phyloP scores from a whole-genome alignment of 441 rosid genomes.

The Gossypium lobatum region DNA sequence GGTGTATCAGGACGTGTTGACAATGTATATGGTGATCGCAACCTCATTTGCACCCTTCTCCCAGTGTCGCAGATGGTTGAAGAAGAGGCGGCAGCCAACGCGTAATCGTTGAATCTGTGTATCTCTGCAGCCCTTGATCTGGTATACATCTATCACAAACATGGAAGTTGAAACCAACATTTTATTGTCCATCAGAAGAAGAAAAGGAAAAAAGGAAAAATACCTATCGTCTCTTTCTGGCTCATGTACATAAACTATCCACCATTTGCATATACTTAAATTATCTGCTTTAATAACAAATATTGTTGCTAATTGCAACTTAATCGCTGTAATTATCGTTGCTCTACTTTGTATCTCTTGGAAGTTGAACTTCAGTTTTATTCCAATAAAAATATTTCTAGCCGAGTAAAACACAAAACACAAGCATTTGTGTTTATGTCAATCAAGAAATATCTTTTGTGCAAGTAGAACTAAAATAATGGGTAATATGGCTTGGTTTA shows the following conservation, averaged over 20 bases:
- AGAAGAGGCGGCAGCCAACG: constrained; percentile 82
- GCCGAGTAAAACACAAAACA: neutral
- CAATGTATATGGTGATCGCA: constrained; percentile 94
- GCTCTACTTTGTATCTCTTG: neutral
- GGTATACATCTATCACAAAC: neutral
- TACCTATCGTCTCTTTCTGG: neutral
- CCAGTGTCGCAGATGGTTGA: constrained; percentile 54
- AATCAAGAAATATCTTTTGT: neutral
- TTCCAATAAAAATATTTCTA: neutral
- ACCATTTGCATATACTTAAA: constrained; percentile 15
- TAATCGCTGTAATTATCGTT: constrained; percentile 22
- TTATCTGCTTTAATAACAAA: constrained; percentile 19
- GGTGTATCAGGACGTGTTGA: constrained; percentile 70
- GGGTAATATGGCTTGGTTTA: too few relatives aligned
- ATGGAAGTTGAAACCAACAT: constrained; percentile 7
- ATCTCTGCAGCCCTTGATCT: neutral
- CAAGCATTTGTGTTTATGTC: neutral
- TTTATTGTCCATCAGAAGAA: neutral
- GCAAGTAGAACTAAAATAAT: too few relatives aligned
- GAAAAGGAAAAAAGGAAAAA: neutral
- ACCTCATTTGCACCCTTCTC: constrained; percentile 80
- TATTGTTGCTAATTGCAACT: constrained; percentile 31
- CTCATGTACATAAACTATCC: constrained; percentile 16
- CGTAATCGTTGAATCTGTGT: constrained; percentile 38
- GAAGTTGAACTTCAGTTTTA: neutral